Evolutionary conservation across 164 flowering plant species (phyloP), one percentile per base, ranked within the genome.

Genomic region (Vitis amurensis): DNA sequence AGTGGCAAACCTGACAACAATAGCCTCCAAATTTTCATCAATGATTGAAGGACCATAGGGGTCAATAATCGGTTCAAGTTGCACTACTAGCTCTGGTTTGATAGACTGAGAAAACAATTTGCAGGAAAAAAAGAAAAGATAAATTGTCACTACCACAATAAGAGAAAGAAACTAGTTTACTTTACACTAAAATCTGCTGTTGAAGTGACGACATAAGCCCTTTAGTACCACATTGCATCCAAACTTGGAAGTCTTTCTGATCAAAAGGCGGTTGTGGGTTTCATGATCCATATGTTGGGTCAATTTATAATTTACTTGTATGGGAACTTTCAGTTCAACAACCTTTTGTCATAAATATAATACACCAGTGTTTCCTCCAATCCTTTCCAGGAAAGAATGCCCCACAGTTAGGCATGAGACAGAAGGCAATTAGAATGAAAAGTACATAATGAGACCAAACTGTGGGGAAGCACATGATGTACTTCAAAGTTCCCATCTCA

Each of bases 1-100:
- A 30, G 48, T 8, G n/a, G 77, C 72, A 50, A 27, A 94, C 97
- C 99, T 95, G 79, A 95, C 99, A 74, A 93, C 80, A 60, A 95
- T 89, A 48, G 99, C 98, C 71, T 95, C 97, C 87, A 95, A 85
- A 73, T 85, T 78, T 66, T 87, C 92, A 78, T 95, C 97, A 55
- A 83, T 72, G n/a, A 95, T 89, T 27, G 98, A 95, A 61, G 97
- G 98, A 27, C 99, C 99, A 72, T 91, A 95, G 6, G 98, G 97
- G 74, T 95, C 97, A 5, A 70, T 76, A 16, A 93, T 90, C n/a
- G 97, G 97, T 75, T 89, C 98, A 68, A 80, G 88, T 77, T 89
- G 85, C 73, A 93, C 93, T 12, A 31, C 59, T 71, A 95, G 81
- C 76, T 78, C 88, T 16, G 97, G 95, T 76, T 93, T 91, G 64